Conservation (phyloP, 2,329 filamentous ascomycete genomes). For the Tolypocladium tropicale region DNA sequence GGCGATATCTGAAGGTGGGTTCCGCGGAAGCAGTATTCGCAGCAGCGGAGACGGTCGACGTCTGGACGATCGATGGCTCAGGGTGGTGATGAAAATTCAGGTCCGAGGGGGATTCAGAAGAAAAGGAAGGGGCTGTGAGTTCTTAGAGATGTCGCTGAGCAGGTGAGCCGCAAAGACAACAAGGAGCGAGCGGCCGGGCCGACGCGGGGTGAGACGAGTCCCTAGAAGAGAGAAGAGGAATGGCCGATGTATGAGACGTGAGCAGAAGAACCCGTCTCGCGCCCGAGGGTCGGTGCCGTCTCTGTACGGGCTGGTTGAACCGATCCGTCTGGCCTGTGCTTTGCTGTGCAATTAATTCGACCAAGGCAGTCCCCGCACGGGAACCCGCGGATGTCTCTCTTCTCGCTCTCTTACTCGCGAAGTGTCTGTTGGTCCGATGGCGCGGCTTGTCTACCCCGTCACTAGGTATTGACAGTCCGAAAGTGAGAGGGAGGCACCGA, state of each 20-base stretch:
- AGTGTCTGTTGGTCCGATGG: background rate
- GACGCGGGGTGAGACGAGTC: background rate
- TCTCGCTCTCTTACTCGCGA: slow-evolving; percentile 11
- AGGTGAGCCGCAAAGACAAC: background rate
- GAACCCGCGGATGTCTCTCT: slow-evolving; percentile 11
- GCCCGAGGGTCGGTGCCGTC: slow-evolving; percentile 3
- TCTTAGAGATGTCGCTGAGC: background rate
- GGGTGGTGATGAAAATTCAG: background rate
- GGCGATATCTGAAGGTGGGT: background rate
- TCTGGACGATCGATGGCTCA: background rate
- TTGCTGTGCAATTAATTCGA: slow-evolving; percentile 2
- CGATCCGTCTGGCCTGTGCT: slow-evolving; percentile 4
- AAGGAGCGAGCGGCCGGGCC: background rate
- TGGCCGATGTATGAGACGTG: slow-evolving; percentile 3
- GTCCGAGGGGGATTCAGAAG: background rate
- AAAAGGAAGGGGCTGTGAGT: background rate
- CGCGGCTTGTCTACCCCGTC: slow-evolving; percentile 1
- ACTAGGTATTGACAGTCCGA: background rate
- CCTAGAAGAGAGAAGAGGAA: background rate
- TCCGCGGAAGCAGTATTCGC: background rate
- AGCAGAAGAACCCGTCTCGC: slow-evolving; percentile 3
- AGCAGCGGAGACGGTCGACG: background rate
- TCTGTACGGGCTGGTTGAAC: slow-evolving; percentile 4
- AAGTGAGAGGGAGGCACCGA: background rate
- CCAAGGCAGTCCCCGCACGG: slow-evolving; percentile 6